Evolutionary conservation across 257 asterid species (phyloP).

Genomic region (Solanum virginianum): DNA sequence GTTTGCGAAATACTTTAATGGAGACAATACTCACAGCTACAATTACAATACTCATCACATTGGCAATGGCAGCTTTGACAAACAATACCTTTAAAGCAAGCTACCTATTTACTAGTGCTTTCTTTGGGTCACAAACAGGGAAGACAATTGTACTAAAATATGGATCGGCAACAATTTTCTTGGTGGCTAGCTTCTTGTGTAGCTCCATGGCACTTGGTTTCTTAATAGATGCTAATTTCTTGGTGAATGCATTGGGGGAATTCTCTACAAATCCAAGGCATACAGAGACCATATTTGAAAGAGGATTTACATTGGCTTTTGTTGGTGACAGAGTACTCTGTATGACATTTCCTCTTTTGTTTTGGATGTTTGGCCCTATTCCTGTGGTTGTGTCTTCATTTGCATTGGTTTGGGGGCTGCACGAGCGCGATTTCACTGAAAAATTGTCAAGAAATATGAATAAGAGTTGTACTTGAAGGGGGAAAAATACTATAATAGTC

Average conservation of each 20-base stretch:
- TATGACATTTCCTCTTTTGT: constrained; percentile 39
- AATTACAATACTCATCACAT: constrained; percentile 30
- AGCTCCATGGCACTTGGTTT: constrained; percentile 51
- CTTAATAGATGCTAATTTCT: constrained; percentile 54
- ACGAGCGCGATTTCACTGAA: constrained; percentile 40
- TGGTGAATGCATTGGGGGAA: constrained; percentile 63
- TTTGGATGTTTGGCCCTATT: constrained; percentile 73
- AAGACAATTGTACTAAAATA: constrained; percentile 46
- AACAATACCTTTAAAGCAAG: constrained; percentile 55
- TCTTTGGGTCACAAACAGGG: constrained; percentile 47
- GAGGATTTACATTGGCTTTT: constrained; percentile 56
- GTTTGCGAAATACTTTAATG: constrained; percentile 71
- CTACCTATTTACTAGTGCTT: constrained; percentile 8
- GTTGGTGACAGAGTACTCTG: constrained; percentile 64
- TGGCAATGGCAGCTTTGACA: constrained; percentile 51
- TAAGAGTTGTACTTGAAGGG: neutral
- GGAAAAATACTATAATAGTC: neutral
- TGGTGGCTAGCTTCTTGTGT: constrained; percentile 52
- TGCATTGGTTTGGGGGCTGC: constrained; percentile 51
- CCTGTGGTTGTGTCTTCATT: constrained; percentile 46
- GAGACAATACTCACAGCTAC: constrained; percentile 55
- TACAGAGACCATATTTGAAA: constrained; percentile 46
- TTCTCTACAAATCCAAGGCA: constrained; percentile 20
- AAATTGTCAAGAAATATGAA: neutral
- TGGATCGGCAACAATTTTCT: constrained; percentile 43